Evolutionary conservation across 2,329 filamentous ascomycete species (phyloP).

Genomic region (Hypoxylon sp.): DNA sequence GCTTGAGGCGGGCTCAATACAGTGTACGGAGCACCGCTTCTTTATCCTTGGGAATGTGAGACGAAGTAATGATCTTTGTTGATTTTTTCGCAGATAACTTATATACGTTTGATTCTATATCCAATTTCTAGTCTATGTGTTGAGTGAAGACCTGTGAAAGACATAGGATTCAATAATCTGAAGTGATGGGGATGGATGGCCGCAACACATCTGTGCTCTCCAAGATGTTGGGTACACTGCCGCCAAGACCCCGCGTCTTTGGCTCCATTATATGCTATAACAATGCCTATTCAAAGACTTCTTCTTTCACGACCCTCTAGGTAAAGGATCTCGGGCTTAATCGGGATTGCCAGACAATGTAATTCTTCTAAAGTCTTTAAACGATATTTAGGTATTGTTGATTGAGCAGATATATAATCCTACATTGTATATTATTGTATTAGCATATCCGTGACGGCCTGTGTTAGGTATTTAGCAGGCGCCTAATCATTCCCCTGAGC

Average conservation of each 20-base stretch:
- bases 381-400: background rate
- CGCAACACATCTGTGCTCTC: background rate
- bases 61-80: constrained; percentile 33
- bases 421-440: background rate
- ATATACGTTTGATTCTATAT: constrained; percentile 8
- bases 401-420: background rate
- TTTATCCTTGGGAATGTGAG: background rate
- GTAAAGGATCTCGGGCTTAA: background rate
- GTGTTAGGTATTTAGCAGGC: too few relatives aligned
- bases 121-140: background rate
- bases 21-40: constrained; percentile 9
- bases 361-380: constrained; percentile 1
- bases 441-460: too few relatives aligned
- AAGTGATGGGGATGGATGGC: background rate
- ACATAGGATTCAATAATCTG: background rate
- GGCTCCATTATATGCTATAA: background rate
- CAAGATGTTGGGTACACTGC: background rate
- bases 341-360: background rate
- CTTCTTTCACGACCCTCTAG: background rate
- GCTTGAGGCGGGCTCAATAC: background rate
- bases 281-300: background rate
- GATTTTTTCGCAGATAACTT: constrained; percentile 20
- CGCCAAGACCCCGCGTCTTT: background rate
- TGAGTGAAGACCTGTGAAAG: background rate
- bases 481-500: too few relatives aligned